A percentile compares a stretch with the other conserved stretches of the same genome.
Evolutionary conservation across 805 yeast genomes (phyloP).

Genomic region (Nematodospora valgi): DNA sequence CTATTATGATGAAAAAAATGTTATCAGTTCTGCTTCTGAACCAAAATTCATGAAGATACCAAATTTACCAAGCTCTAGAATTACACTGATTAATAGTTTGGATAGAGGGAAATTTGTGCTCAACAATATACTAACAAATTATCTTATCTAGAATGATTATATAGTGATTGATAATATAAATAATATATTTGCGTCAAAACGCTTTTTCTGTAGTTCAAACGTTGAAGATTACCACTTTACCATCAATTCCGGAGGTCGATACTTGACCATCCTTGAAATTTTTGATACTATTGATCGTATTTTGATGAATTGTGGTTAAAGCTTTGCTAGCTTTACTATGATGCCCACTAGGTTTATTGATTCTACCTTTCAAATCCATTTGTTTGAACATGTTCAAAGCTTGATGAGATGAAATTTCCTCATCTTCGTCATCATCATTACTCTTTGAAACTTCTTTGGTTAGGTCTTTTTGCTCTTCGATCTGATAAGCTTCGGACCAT

Average conservation of each 20-base stretch:
- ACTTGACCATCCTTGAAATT: slow-evolving; percentile 44
- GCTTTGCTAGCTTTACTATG: slow-evolving; percentile 25
- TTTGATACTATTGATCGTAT: slow-evolving; percentile 72
- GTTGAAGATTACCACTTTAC: slow-evolving; percentile 76
- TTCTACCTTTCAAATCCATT: slow-evolving; percentile 89
- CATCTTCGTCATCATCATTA: slow-evolving; percentile 40
- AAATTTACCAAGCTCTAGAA: slow-evolving; percentile 55
- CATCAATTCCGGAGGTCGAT: slow-evolving; percentile 82
- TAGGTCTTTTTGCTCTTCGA: slow-evolving; percentile 49
- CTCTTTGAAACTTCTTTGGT: slow-evolving; percentile 44
- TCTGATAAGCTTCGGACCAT: slow-evolving; percentile 58
- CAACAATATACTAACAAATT: slow-evolving; percentile 6
- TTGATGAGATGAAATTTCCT: slow-evolving; percentile 63
- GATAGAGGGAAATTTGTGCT: neutral
- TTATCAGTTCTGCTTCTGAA: slow-evolving; percentile 98
- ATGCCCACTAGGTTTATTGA: slow-evolving; percentile 37
- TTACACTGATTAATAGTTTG: slow-evolving; percentile 7
- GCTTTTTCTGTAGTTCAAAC: slow-evolving; percentile 15
- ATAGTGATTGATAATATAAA: slow-evolving; percentile 1
- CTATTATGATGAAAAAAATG: slow-evolving; percentile 57
- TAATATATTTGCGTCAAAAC: too few species aligned
- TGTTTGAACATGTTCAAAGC: slow-evolving; percentile 94
- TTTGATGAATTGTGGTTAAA: slow-evolving; percentile 82
- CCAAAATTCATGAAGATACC: slow-evolving; percentile 70
- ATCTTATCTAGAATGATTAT: neutral